Base-by-base conservation (phyloP, 1,139 yeast species). In the Kodamaea anthophila region DNA sequence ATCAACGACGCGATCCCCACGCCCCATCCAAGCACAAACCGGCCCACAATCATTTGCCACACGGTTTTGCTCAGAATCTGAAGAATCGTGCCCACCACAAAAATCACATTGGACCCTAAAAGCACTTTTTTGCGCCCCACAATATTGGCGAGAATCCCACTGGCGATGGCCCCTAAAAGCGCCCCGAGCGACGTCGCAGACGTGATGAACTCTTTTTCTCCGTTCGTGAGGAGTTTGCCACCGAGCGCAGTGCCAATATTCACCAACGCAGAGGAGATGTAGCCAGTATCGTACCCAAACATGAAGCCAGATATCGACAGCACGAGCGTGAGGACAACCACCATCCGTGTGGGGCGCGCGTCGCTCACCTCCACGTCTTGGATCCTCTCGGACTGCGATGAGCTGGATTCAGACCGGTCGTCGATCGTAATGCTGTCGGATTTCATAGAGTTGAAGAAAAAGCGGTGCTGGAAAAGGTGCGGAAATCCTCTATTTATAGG, bases 121-220 rank as follows among this genome's bases (percentile, higher is more conserved):
- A 88, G 67, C 30, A 85, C 82, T 33, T 78, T 76, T 51, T 82
- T 86, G 46, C 97, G 73, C 25, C 97, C 97, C 39, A 82, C 58
- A 26, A 72, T 49, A 50, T 88, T 95, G 24, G 96, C 96, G 28
- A 75, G 55, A 1, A 79, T 54, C 27, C 97, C 96, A 2, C 95
- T 91, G 19, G 75, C 40, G 8, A 81, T 37, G 3, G 95, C 79
- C 4, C 94, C 84, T 19, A 86, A 60, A 29, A 88, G 62, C 2
- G 97, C 97, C 34, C 97, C 97, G 18, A 88, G 63, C 1, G 96
- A 85, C 1, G 96, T 87, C 7, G 96, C 95, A n/a, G 95, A 81
- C 0, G 97, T 88, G 46, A 88, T 85, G 41, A 84, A 65, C 56
- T 88, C 95, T 56, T 84, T 83, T 42, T 87, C 79, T 29, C 94